Conservation (phyloP, 2,329 filamentous ascomycete species). For the Talaromyces piceae region DNA sequence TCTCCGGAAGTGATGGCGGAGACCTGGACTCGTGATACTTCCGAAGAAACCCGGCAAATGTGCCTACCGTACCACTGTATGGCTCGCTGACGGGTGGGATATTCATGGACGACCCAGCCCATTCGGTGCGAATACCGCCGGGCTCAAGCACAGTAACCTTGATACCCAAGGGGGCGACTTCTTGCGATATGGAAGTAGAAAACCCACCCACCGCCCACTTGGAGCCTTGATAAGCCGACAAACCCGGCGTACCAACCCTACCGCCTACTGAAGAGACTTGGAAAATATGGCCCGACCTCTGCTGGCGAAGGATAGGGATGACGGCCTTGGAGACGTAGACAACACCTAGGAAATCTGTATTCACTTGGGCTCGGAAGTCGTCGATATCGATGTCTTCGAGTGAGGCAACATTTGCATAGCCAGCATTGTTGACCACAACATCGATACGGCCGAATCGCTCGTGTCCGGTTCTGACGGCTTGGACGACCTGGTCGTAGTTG, state of each 20-base stretch:
- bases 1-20: conserved; percentile 12
- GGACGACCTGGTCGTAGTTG: conserved; percentile 22
- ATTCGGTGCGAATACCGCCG: conserved; percentile 38
- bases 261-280: conserved; percentile 37
- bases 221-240: conserved; percentile 31
- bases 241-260: conserved; percentile 26
- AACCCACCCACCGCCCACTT: conserved; percentile 38
- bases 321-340: conserved; percentile 25
- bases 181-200: conserved; percentile 29
- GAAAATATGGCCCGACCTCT: conserved; percentile 27
- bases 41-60: conserved; percentile 1
- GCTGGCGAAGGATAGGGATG: conserved; percentile 22
- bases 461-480: conserved; percentile 11
- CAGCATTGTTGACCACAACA: conserved; percentile 24
- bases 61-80: conserved; percentile 27
- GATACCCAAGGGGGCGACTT: conserved; percentile 32
- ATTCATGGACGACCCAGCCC: conserved; percentile 25
- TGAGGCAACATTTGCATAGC: background rate
- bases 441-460: conserved; percentile 12
- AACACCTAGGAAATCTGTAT: conserved; percentile 32
- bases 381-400: background rate
- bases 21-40: background rate
- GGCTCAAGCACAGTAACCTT: conserved; percentile 36
- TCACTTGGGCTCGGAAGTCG: conserved; percentile 14
- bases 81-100: conserved; percentile 24